Percentiles rank a stretch among this genome's conserved stretches.
These are phyloP conservation scores for Pseudocercospora ulei DNA, from an alignment of 2,329 filamentous ascomycete genomes.

Conservation along the genomic window DNA sequence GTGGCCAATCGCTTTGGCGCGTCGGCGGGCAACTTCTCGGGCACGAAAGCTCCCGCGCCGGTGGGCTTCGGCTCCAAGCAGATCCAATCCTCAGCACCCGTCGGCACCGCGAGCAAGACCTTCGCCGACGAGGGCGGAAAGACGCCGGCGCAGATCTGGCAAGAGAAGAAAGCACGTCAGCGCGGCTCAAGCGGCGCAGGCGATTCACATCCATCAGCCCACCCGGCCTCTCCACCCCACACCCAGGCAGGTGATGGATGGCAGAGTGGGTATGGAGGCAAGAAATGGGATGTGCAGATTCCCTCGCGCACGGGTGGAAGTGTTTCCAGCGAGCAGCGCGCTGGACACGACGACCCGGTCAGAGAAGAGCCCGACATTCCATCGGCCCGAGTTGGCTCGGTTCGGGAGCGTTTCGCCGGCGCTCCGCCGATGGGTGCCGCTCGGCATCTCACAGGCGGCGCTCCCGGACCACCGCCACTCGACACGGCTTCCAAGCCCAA, in stretches of 20 bases:
- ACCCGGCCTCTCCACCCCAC: constrained; percentile 45
- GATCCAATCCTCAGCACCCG: constrained; percentile 46
- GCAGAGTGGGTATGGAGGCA: constrained; percentile 86
- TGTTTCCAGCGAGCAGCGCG: constrained; percentile 51
- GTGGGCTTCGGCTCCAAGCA: constrained; percentile 55
- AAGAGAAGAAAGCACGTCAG: constrained; percentile 86
- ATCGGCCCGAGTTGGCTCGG: constrained; percentile 57
- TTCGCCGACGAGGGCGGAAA: constrained; percentile 94
- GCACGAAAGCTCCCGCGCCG: constrained; percentile 81
- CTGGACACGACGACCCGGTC: constrained; percentile 47
- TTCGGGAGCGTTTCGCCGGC: constrained; percentile 75
- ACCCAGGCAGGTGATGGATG: constrained; percentile 72
- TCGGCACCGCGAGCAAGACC: constrained; percentile 76
- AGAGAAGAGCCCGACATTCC: constrained; percentile 45
- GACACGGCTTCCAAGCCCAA: constrained; percentile 60
- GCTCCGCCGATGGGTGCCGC: constrained; percentile 59
- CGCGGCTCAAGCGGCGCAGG: constrained; percentile 48
- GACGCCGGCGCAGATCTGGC: constrained; percentile 93
- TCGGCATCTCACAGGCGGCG: constrained; percentile 35
- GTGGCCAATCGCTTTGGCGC: constrained; percentile 77
- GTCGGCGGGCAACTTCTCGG: constrained; percentile 61
- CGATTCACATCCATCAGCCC: constrained; percentile 41
- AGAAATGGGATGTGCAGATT: constrained; percentile 78
- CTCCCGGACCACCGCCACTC: constrained; percentile 51
- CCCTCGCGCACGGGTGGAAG: constrained; percentile 60